Percentiles rank a stretch among this genome's conserved stretches.
Conservation (phyloP, 176 grass and related monocot species). For the Pharus latifolius region DNA sequence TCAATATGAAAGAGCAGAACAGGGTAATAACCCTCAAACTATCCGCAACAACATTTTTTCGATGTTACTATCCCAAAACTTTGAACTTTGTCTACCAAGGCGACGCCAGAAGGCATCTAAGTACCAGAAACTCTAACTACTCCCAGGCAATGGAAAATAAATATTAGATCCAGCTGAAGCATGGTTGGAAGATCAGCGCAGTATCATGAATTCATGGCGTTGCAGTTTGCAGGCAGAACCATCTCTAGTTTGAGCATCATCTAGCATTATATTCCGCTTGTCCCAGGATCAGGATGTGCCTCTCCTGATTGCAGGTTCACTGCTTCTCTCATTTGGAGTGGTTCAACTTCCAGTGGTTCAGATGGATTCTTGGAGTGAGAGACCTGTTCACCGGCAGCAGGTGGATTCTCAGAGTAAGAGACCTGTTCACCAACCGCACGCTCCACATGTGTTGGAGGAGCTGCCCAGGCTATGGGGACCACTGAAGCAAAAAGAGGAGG, state of each 20-base stretch:
- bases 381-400: not conserved
- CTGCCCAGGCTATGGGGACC: conserved; percentile 1
- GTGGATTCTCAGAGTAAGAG: not conserved
- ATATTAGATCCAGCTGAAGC: too few species aligned
- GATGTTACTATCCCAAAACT: not conserved
- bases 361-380: not conserved
- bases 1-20: not conserved
- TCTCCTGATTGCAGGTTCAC: not conserved
- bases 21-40: not conserved
- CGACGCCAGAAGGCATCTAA: too few species aligned
- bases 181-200: too few species aligned
- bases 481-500: not conserved
- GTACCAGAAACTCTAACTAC: too few species aligned
- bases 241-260: not conserved
- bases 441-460: not conserved
- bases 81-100: too few species aligned
- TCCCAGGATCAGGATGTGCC: not conserved
- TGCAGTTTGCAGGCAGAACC: not conserved
- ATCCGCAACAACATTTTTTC: not conserved
- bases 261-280: not conserved
- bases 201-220: too few species aligned
- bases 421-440: not conserved
- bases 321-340: not conserved
- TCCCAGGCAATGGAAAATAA: too few species aligned
- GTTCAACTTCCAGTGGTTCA: not conserved